Base-by-base conservation (phyloP, 768 basidiomycete species). In the Kwoniella sp. region DNA sequence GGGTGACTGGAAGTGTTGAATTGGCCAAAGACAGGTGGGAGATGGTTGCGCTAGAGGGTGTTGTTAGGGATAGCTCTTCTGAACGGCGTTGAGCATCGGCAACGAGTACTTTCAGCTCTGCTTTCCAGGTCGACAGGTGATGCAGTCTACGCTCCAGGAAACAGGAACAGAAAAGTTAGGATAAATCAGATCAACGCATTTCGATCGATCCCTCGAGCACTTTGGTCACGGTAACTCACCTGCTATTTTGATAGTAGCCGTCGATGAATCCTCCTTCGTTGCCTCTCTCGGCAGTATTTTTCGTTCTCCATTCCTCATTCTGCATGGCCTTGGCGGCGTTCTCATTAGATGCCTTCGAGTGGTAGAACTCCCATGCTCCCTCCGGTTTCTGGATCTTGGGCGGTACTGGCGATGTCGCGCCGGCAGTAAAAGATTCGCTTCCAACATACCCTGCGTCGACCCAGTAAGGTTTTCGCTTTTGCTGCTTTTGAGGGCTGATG, bases 101-200 rank as follows among this genome's bases (percentile, higher is more conserved):
- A 0, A 96, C 90, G 9, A 96, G 84, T 17, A 83, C 82, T 72
- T 87, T 88, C 40, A 97, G 83, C 72, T 98, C 94, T 0, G 90
- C 85, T 79, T 98, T 99, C 91, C 91, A 95, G 1, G 87, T 88
- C 5, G 90, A 88, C 12, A 99, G 80, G 73, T 94, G 89, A 70
- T 99, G 96, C n/a, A 99, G 82, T 1, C 96, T 88, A 24, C 0
- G 22, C n/a, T n/a, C n/a, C n/a, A n/a, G n/a, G n/a, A n/a, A n/a
- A n/a, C n/a, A n/a, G n/a, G n/a, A n/a, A n/a, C n/a, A n/a, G n/a
- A n/a, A n/a, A n/a, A n/a, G n/a, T n/a, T n/a, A n/a, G n/a, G n/a
- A n/a, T n/a, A n/a, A n/a, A n/a, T n/a, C n/a, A n/a, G n/a, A n/a
- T n/a, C n/a, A 15, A 17, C 26, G 63, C n/a, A 64, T 33, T 6